Evolutionary conservation across 2,329 filamentous ascomycete species (phyloP).

Genomic region (Arthrobotrys sphaeroides): DNA sequence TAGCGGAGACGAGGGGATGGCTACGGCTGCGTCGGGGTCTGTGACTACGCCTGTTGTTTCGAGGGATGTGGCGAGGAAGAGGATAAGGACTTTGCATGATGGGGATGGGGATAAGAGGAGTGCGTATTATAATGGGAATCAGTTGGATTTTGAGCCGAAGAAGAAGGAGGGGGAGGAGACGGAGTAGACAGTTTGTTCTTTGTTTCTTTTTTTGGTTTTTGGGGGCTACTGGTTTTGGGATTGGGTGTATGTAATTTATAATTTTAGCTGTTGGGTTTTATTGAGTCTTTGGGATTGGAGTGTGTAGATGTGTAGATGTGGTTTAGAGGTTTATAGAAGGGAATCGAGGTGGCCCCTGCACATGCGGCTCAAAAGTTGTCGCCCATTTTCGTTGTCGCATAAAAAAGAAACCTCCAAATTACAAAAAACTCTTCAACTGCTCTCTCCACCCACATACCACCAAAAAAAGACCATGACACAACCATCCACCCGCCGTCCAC

Average conservation of each 20-base stretch:
- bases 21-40: not conserved
- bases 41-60: constrained; percentile 10
- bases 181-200: not conserved
- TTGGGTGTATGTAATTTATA: not conserved
- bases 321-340: not conserved
- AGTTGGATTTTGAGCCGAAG: constrained; percentile 50
- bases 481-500: not conserved
- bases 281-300: not conserved
- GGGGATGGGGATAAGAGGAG: constrained; percentile 44
- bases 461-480: constrained; percentile 11
- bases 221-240: not conserved
- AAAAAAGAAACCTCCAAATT: constrained; percentile 16
- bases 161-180: constrained; percentile 7
- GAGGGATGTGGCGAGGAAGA: constrained; percentile 40
- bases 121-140: constrained; percentile 52
- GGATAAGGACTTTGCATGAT: constrained; percentile 48
- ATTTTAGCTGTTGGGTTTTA: not conserved
- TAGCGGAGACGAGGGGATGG: not conserved
- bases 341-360: not conserved
- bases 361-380: constrained; percentile 1
- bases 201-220: not conserved
- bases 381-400: constrained; percentile 11
- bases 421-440: constrained; percentile 1
- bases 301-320: not conserved
- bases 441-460: not conserved